These are phyloP conservation scores for Emergomyces pasteurianus DNA, from an alignment of 2,329 filamentous ascomycete genomes.

Conservation along the genomic window DNA sequence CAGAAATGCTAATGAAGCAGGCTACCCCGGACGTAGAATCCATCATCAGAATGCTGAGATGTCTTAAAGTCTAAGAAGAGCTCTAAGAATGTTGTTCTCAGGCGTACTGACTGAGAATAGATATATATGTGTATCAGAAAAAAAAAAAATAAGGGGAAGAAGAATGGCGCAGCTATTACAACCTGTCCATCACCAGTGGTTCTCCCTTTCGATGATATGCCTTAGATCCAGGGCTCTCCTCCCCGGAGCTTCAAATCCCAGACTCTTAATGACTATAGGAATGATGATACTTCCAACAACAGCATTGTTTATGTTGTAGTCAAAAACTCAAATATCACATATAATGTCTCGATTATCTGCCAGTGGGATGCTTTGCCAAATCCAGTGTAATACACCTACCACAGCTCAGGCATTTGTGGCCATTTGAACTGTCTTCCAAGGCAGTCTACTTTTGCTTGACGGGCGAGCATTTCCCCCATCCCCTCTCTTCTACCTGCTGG, in stretches of 20 bases:
- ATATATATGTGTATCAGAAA: no score
- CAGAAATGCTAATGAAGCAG: not conserved
- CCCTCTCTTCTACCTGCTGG: conserved; percentile 42
- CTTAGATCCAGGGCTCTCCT: conserved; percentile 39
- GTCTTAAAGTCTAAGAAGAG: not conserved
- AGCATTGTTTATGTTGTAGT: conserved; percentile 47
- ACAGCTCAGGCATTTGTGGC: conserved; percentile 14
- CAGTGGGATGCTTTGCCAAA: conserved; percentile 32
- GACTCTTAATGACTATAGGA: conserved; percentile 35
- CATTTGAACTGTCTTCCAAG: conserved; percentile 33
- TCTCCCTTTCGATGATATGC: conserved; percentile 48
- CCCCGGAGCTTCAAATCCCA: conserved; percentile 45
- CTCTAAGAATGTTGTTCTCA: not conserved
- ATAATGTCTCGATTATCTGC: conserved; percentile 28
- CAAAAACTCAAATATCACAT: conserved; percentile 31
- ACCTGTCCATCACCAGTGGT: conserved; percentile 48
- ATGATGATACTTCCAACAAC: conserved; percentile 35
- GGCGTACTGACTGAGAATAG: not conserved
- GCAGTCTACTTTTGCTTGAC: conserved; percentile 45
- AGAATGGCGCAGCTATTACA: not conserved
- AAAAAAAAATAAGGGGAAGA: not conserved
- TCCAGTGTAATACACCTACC: not conserved
- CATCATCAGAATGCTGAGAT: not conserved
- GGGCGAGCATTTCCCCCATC: conserved; percentile 33
- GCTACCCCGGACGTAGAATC: not conserved